Evolutionary conservation across 2,329 filamentous ascomycete genomes (phyloP), one percentile per base, ranked within the genome.

Genomic region (Thielaviopsis euricoi): DNA sequence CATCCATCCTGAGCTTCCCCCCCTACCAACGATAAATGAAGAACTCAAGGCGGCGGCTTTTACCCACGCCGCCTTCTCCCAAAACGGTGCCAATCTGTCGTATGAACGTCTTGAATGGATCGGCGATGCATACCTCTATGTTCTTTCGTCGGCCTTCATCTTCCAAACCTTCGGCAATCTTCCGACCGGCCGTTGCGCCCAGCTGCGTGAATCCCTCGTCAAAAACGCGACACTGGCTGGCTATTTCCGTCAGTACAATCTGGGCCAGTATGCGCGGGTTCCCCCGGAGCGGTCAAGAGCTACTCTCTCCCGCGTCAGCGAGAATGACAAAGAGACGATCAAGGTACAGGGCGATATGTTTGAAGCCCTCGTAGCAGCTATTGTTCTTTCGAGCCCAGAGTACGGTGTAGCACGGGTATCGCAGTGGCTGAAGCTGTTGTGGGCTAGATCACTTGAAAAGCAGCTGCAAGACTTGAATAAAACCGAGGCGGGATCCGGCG

Each of bases 71-170:
- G 81, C 80, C 1, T 66, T 73, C 57, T 65, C 64, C 3, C 26
- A 57, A 3, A 61, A 59, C 1, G 64, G 65, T 25, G 70, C 69
- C 54, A 65, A 66, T 29, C 67, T 73, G 56, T 78, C 74, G 65
- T 96, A 96, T 69, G 90, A 96, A 65, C 80, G 81, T 19, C 79
- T 96, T 6, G 91, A 97, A 69, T 89, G 91, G 72, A 76, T 95
- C 7, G 91, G 91, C 6, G 91, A 97, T 67, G 85, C 87, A 21
- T 91, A 91, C 64, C 74, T 95, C 55, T 86, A 94, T 65, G 71
- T 89, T 55, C 81, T 89, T 52, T 81, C 89, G 6, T 83, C 86
- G 0, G 78, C 81, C 19, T 76, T 94, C 55, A 86, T 97, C 60
- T 87, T 82, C 69, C 74, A 82, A 59, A 86, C 81, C 9, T 93